Base-by-base conservation (phyloP, 139 green algal species). In the Chlorella vulgaris region DNA sequence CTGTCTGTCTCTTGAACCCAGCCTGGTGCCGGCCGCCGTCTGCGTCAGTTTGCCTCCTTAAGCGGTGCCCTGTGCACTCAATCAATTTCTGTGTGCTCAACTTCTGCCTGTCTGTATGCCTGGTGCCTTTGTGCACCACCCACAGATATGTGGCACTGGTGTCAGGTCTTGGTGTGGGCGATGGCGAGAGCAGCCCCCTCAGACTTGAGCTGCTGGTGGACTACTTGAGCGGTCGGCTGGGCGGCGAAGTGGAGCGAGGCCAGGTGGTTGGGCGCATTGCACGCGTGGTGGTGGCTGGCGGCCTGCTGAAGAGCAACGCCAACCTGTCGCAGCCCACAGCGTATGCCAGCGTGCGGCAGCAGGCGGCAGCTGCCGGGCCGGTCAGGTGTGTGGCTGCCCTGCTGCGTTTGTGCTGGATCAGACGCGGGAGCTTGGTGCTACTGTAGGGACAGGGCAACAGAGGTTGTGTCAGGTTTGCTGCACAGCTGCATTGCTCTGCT, bases 61-160 rank as follows among this genome's bases (percentile, higher is more conserved):
- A n/a, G n/a, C n/a, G n/a, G n/a, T n/a, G n/a, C n/a, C n/a, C n/a
- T n/a, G n/a, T n/a, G n/a, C n/a, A n/a, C n/a, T n/a, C n/a, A n/a
- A n/a, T n/a, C n/a, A n/a, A n/a, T n/a, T n/a, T n/a, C n/a, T n/a
- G n/a, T n/a, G n/a, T n/a, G n/a, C n/a, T n/a, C n/a, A n/a, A n/a
- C n/a, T n/a, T n/a, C n/a, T n/a, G n/a, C n/a, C n/a, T n/a, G n/a
- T n/a, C n/a, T n/a, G n/a, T n/a, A n/a, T n/a, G n/a, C n/a, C n/a
- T n/a, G n/a, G n/a, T n/a, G 19, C 36, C 70, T 10, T 29, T 38
- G 7, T 24, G 65, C 31, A 28, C 70, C 8, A 53, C 69, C 47
- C 84, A 92, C 79, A 93, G 91, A 81, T 97, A 97, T 73, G 81
- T 99, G 28, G 93, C 93, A 13, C 85, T 99, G 15, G 81, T 97